A percentile compares a stretch with the other conserved stretches of the same genome.
phyloP scores from a whole-genome alignment of 805 yeast species.

The Spathaspora gorwiae region DNA sequence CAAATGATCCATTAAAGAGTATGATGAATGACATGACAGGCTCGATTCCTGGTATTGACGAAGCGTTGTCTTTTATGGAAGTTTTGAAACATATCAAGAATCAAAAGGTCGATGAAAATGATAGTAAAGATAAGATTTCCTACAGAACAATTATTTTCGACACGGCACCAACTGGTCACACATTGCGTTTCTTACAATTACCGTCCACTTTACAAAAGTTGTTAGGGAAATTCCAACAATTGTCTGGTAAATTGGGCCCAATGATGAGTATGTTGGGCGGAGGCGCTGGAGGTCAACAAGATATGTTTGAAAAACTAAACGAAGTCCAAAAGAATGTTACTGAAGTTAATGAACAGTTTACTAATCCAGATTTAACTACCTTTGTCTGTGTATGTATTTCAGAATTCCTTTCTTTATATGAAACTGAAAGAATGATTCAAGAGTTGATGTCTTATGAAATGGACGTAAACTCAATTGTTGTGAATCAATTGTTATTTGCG shows the following conservation, averaged over 20 bases:
- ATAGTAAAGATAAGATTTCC: conserved; percentile 16
- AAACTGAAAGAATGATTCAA: conserved; percentile 96
- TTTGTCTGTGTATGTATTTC: conserved; percentile 96
- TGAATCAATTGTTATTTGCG: conserved; percentile 90
- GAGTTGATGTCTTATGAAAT: conserved; percentile 91
- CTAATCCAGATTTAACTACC: conserved; percentile 93
- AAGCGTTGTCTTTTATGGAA: conserved; percentile 96
- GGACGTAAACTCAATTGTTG: conserved; percentile 95
- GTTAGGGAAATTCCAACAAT: conserved; percentile 79
- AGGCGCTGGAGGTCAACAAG: conserved; percentile 60
- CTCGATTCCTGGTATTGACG: conserved; percentile 97
- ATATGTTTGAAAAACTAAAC: conserved; percentile 71
- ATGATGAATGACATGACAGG: conserved; percentile 90
- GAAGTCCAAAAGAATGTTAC: conserved; percentile 77
- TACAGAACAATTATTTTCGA: conserved; percentile 93
- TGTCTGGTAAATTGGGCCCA: conserved; percentile 86
- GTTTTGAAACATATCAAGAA: conserved; percentile 93
- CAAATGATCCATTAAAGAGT: conserved; percentile 59
- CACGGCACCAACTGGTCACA: conserved; percentile 99
- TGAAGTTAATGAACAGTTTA: conserved; percentile 91
- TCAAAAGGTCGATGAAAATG: conserved; percentile 37
- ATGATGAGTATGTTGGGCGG: conserved; percentile 76
- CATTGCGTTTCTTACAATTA: conserved; percentile 87
- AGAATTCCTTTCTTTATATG: conserved; percentile 92
- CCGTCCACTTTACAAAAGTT: conserved; percentile 90